Percentiles rank a stretch among this genome's conserved stretches.
Evolutionary conservation across 805 yeast species (phyloP).

Genomic region (Crinitomyces ghanaensis): DNA sequence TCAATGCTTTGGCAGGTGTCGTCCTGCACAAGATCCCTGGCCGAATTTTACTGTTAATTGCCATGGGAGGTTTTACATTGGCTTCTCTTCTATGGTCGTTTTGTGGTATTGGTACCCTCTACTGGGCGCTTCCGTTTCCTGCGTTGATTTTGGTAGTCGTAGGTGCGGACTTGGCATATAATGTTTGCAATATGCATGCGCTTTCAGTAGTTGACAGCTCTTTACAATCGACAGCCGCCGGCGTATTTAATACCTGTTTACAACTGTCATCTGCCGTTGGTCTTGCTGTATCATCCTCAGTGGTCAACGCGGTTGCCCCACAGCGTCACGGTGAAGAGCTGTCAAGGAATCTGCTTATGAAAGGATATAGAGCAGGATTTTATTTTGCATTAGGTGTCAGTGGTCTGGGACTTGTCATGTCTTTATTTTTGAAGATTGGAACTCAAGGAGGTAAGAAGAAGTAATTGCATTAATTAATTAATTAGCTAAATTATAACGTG

Average conservation of each 20-base stretch:
- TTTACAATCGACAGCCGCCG: conserved; percentile 38
- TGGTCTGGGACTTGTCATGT: conserved; percentile 20
- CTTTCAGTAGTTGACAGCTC: conserved; percentile 30
- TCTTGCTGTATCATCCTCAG: conserved; percentile 31
- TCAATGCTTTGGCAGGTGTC: conserved; percentile 35
- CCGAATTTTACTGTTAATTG: conserved; percentile 26
- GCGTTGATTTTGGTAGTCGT: conserved; percentile 30
- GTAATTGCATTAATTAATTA: neutral
- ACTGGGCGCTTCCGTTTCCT: conserved; percentile 38
- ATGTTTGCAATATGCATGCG: conserved; percentile 34
- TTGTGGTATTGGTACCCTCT: conserved; percentile 24
- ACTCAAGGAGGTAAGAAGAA: conserved; percentile 13
- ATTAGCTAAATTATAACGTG: too few relatives aligned
- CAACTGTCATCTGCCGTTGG: conserved; percentile 34
- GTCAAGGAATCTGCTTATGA: conserved; percentile 25
- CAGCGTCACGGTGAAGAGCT: too few relatives aligned
- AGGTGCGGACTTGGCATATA: conserved; percentile 39
- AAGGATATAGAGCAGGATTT: conserved; percentile 28
- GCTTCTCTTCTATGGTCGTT: conserved; percentile 35
- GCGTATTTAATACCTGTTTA: conserved; percentile 35
- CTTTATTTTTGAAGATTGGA: conserved; percentile 27
- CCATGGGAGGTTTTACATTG: conserved; percentile 27
- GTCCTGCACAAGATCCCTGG: conserved; percentile 36
- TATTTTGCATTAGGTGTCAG: conserved; percentile 30
- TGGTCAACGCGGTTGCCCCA: conserved; percentile 17